Base-by-base conservation (phyloP, 495 filamentous ascomycete genomes). In the Chaetomium cochliodes region DNA sequence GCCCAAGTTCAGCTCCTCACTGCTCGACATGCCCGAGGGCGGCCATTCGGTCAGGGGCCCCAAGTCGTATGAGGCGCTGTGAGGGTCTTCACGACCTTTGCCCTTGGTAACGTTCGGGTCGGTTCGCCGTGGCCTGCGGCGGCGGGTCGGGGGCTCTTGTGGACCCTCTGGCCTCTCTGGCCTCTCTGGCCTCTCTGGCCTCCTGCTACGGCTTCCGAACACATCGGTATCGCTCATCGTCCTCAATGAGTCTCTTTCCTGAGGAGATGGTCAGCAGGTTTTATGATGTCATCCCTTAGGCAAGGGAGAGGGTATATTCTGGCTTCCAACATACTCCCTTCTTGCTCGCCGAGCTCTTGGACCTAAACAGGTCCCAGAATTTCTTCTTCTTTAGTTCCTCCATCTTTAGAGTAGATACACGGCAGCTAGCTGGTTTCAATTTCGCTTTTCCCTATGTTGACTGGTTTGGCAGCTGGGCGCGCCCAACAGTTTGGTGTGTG, bases 1-100 rank as follows among this genome's bases (percentile, higher is more conserved):
- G 28, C 75, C 76, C 4, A 78, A 77, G 8, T 73, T 70, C 28
- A 83, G 72, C 65, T 81, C 77, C 64, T 81, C 78, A 50, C 67
- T 50, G 51, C 66, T 75, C 8, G 79, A 73, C 58, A 82, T 72
- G 52, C 78, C 78, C 5, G 74, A 70, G 0, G 80, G 80, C 18
- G 80, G 80, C 80, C 80, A 83, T 66, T 77, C 76, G 30, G 77
- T 76, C 50, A 80, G 69, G 20, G 80, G 79, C 12, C 73, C 68
- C 7, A 67, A 62, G 15, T 79, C 77, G 62, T 79, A 71, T 54
- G 61, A 56, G 13, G 57, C 53, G 53, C 74, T 73, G 53, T 73
- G 73, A 18, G 64, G 28, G 49, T 72, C 65, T 50, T 77, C 77
- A 25, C 69, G 78, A 22, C 75, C 79, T 65, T 80, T 82, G 39